phyloP scores from a whole-genome alignment of 495 filamentous ascomycete genomes.

The Penicillium psychrofluorescens region DNA sequence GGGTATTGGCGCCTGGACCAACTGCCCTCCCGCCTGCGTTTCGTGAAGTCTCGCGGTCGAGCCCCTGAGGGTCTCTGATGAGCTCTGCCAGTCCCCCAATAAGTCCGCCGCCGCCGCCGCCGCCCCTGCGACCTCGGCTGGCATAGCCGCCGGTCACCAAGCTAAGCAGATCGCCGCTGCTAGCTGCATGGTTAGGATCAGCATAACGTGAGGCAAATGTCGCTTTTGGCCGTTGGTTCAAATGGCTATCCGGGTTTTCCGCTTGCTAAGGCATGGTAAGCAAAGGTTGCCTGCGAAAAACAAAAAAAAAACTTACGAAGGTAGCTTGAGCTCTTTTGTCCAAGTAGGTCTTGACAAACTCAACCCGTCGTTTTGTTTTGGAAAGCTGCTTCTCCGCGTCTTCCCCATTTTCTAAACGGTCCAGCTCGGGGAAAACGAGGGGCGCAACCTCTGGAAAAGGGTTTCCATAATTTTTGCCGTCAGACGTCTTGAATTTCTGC shows the following conservation, averaged over 20 bases:
- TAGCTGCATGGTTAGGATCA: slow-evolving; percentile 36
- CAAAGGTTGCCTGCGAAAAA: background rate
- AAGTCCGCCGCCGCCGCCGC: background rate
- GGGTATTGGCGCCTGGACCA: too few species aligned
- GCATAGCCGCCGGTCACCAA: slow-evolving; percentile 16
- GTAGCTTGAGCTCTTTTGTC: slow-evolving; percentile 37
- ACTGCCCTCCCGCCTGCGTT: background rate
- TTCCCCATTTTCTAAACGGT: background rate
- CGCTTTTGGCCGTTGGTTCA: slow-evolving; percentile 9
- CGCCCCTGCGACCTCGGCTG: slow-evolving; percentile 1
- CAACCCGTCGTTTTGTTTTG: slow-evolving; percentile 11
- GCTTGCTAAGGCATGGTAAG: slow-evolving; percentile 3
- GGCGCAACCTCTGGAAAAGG: slow-evolving; percentile 39
- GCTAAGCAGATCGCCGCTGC: background rate
- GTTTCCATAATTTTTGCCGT: slow-evolving; percentile 33
- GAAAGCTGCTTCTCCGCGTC: slow-evolving; percentile 2
- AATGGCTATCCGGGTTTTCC: slow-evolving; percentile 14
- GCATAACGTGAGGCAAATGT: slow-evolving; percentile 33
- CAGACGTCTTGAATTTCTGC: slow-evolving; percentile 21
- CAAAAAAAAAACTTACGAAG: slow-evolving; percentile 44
- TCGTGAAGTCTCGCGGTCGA: too few species aligned
- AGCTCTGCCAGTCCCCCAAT: too few species aligned
- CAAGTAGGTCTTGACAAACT: slow-evolving; percentile 38
- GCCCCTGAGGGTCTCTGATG: background rate
- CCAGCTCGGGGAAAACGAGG: slow-evolving; percentile 36